Evolutionary conservation across 768 basidiomycete genomes (phyloP), one percentile per base, ranked within the genome.

Genomic region (Chalciporus chontae): DNA sequence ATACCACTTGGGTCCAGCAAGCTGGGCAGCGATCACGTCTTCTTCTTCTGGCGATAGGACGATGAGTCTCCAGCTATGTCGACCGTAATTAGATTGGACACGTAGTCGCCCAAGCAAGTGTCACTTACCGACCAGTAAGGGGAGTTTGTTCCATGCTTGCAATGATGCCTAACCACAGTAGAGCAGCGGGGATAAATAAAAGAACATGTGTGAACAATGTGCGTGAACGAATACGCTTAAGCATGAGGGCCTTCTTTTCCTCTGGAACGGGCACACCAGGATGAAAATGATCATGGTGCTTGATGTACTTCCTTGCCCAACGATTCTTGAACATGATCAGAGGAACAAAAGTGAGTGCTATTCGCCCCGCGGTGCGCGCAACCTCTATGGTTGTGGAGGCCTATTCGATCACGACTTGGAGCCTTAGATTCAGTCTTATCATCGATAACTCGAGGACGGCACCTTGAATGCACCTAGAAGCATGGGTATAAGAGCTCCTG

Each of bases 21-120:
- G 79, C 61, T 90, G 85, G 4, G 73, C 68, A n/a, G 91, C 83
- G 37, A 97, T 90, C 26, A 83, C 83, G 45, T 94, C 90, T 63
- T 97, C 94, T 69, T 96, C 94, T 57, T 92, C 88, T 2, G 94
- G 93, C 4, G 91, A 93, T 14, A 96, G 77, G 8, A 94, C 74
- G 52, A 96, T 94, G 57, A 93, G 68, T 46, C 94, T 79, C 86
- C 87, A 90, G 34, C 29, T 61, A 92, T 91, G 31, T 26, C 9
- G 55, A 24, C 24, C 7, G n/a, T 47, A 23, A 49, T 57, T 7
- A 56, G 50, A 46, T 43, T 17, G 29, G 43, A 46, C 13, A 10
- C 21, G 11, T 3, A 14, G 44, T 29, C 17, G 34, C 19, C 8
- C n/a, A 42, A 40, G 13, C 10, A 36, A n/a, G 23, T 23, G 34